Evolutionary conservation across 1,284 basidiomycete genomes (phyloP).

Genomic region (Pisolithus thermaeus): DNA sequence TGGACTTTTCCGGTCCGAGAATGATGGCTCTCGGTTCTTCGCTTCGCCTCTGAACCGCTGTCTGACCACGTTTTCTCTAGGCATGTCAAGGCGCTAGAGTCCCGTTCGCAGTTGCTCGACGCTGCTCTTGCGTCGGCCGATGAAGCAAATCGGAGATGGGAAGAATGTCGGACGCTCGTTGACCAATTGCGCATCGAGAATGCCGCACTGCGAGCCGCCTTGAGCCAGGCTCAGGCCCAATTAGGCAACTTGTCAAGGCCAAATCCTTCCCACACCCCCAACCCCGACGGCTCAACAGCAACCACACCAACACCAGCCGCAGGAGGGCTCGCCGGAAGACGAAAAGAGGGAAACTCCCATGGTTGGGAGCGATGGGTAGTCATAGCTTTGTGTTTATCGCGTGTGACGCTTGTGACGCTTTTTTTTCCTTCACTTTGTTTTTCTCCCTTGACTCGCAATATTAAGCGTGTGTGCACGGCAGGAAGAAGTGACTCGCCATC

Average conservation of each 20-base stretch:
- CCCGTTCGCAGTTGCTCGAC: slow-evolving; percentile 74
- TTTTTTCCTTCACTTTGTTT: slow-evolving; percentile 4
- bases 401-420: background rate
- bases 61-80: slow-evolving; percentile 31
- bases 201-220: slow-evolving; percentile 49
- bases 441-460: background rate
- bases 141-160: slow-evolving; percentile 80
- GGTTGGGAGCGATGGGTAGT: slow-evolving; percentile 9
- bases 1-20: background rate
- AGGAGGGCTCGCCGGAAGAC: slow-evolving; percentile 23
- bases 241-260: slow-evolving; percentile 24
- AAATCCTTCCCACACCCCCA: slow-evolving; percentile 18
- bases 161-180: slow-evolving; percentile 75
- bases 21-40: too few species aligned
- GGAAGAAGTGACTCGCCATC: background rate
- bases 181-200: slow-evolving; percentile 80
- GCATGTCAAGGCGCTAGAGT: slow-evolving; percentile 78
- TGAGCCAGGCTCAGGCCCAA: slow-evolving; percentile 39
- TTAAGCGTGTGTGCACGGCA: background rate
- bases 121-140: slow-evolving; percentile 77
- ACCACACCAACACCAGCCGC: slow-evolving; percentile 17
- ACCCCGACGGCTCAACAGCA: slow-evolving; percentile 11
- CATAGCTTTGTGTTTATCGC: background rate
- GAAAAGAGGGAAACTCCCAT: slow-evolving; percentile 23
- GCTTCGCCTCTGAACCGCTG: too few species aligned